Evolutionary conservation across 495 filamentous ascomycete species (phyloP), one percentile per base, ranked within the genome.

Genomic region (Xanthoparmelia taractica): DNA sequence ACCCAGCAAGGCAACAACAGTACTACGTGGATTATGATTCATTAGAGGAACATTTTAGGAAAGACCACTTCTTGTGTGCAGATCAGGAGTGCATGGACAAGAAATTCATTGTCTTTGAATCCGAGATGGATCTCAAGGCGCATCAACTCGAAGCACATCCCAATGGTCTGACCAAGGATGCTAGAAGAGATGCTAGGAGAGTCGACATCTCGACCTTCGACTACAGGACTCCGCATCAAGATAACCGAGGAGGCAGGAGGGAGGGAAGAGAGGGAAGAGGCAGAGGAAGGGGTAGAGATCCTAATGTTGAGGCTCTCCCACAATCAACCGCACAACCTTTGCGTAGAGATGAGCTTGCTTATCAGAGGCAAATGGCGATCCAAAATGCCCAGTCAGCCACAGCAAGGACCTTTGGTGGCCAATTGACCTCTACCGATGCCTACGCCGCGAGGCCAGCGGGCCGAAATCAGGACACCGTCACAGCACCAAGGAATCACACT

Each of bases 81-180:
- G 93, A 99, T 63, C 77, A 78, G 63, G 92, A 96, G 62, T 99
- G 94, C 64, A 68, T 91, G 71, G 94, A 97, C 64, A 96, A 96
- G 81, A 97, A 97, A 73, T 96, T 97, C 68, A 85, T 96, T n/a
- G 95, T 97, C 1, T 99, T 99, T 65, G 90, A 88, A 56, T 90
- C 91, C 0, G 88, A 96, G 68, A 86, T 99, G 78, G 94, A 97
- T 72, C 73, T 99, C 36, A 96, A 96, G 70, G 91, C 83, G 17
- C 91, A 96, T 73, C 88, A 92, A 67, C 71, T 95, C 10, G 86
- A 90, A 70, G 76, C 77, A 15, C 91, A 96, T 72, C 88, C 87
- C 1, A 84, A 87, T 61, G 85, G 86, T 4, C 72, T 94, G 17
- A 85, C 89, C 10, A 96, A 96, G 68, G 91, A 91, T 70, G 87